These are phyloP conservation scores for Acanthamoeba royreba DNA, from an alignment of 208 protist species.

Conservation along the genomic window DNA sequence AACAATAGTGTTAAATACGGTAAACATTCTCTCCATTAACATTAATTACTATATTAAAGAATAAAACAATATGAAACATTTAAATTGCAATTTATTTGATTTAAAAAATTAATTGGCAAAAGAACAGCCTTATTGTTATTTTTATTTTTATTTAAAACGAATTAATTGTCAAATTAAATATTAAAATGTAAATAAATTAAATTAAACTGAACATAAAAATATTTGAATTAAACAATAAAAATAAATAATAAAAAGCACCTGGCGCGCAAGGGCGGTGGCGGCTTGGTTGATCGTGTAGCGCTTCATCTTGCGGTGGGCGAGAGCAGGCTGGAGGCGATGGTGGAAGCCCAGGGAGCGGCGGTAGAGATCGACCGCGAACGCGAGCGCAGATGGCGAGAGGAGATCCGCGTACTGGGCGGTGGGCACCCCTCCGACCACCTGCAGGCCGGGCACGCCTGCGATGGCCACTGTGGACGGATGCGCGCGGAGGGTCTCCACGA, in stretches of 20 bases:
- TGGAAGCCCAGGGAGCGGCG: neutral
- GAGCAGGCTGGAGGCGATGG: neutral
- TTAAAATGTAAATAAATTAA: too few species aligned
- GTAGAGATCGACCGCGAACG: conserved; percentile 11
- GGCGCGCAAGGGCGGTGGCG: neutral
- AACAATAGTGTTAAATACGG: neutral
- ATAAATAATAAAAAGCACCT: neutral
- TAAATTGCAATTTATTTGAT: too few species aligned
- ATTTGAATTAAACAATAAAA: neutral
- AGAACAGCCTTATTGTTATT: too few species aligned
- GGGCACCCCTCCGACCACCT: neutral
- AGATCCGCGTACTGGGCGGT: neutral
- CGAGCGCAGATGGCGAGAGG: neutral
- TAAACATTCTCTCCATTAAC: too few species aligned
- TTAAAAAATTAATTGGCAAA: too few species aligned
- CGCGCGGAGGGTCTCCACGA: neutral
- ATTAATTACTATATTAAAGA: too few species aligned
- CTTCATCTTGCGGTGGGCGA: conserved; percentile 36
- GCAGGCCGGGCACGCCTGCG: neutral
- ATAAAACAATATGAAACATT: too few species aligned
- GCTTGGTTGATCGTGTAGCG: neutral
- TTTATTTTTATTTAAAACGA: too few species aligned
- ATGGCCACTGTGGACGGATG: neutral
- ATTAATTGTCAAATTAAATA: neutral
- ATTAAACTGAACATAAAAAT: too few species aligned